Conservation (phyloP, 2,329 filamentous ascomycete genomes). For the Phialophora expanda region DNA sequence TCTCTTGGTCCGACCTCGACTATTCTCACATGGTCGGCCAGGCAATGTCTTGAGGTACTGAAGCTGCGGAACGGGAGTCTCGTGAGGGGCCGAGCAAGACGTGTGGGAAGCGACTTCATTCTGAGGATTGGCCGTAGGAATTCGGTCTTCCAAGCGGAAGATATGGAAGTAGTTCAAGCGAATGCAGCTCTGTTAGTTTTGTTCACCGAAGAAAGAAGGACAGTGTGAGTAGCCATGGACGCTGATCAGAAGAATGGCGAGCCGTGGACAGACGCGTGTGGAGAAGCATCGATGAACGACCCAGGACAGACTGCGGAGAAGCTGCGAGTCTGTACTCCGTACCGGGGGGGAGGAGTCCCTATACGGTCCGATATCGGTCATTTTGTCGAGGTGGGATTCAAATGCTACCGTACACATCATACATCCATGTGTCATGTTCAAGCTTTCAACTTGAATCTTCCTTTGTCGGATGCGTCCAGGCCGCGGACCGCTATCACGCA, state of each 20-base stretch:
- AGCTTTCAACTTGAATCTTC: conserved; percentile 36
- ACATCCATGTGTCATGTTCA: conserved; percentile 4
- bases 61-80: conserved; percentile 29
- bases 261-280: conserved; percentile 8
- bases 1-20: conserved; percentile 61
- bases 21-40: conserved; percentile 57
- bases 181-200: background rate
- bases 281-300: conserved; percentile 7
- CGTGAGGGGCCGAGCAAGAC: conserved; percentile 5
- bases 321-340: background rate
- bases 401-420: background rate
- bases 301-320: background rate
- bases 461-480: conserved; percentile 39
- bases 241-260: background rate
- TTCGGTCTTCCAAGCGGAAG: background rate
- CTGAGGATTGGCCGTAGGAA: background rate
- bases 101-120: conserved; percentile 22
- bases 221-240: background rate
- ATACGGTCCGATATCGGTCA: conserved; percentile 1
- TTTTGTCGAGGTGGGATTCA: background rate
- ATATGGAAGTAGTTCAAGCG: background rate
- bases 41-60: conserved; percentile 40
- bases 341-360: background rate
- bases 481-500: conserved; percentile 38
- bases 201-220: background rate